phyloP scores from a whole-genome alignment of 495 filamentous ascomycete species.

The Lichina pygmaea region DNA sequence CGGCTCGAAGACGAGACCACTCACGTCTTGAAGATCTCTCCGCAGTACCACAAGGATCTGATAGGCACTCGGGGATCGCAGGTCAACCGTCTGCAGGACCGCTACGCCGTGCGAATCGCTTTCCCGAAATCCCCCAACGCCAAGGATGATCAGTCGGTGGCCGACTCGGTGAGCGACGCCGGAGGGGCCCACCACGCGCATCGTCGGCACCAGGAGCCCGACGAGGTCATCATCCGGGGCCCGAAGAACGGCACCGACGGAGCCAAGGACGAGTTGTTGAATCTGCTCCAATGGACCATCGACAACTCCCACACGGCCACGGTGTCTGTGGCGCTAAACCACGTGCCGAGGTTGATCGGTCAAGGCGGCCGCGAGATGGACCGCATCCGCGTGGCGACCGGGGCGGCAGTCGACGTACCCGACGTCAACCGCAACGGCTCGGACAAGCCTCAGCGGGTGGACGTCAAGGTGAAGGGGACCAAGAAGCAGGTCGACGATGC shows the following conservation, averaged over 20 bases:
- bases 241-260: slow-evolving; percentile 76
- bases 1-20: slow-evolving; percentile 71
- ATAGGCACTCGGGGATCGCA: slow-evolving; percentile 38
- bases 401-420: slow-evolving; percentile 75
- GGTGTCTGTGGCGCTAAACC: slow-evolving; percentile 63
- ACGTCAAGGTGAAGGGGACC: slow-evolving; percentile 74
- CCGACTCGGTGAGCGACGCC: slow-evolving; percentile 42
- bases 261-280: slow-evolving; percentile 70
- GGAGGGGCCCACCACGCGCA: slow-evolving; percentile 25
- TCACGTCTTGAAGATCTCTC: slow-evolving; percentile 62
- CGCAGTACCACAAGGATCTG: slow-evolving; percentile 58
- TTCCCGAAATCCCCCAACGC: slow-evolving; percentile 47
- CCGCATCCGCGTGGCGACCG: slow-evolving; percentile 53
- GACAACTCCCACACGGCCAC: slow-evolving; percentile 56
- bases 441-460: slow-evolving; percentile 34
- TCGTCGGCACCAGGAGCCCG: slow-evolving; percentile 43
- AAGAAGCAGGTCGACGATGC: slow-evolving; percentile 73
- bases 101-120: slow-evolving; percentile 79
- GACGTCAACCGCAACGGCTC: slow-evolving; percentile 28
- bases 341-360: slow-evolving; percentile 73
- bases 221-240: slow-evolving; percentile 79
- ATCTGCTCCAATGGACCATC: slow-evolving; percentile 57
- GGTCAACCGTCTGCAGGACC: slow-evolving; percentile 44
- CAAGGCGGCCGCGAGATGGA: slow-evolving; percentile 77
- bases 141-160: slow-evolving; percentile 41